Evolutionary conservation across 78 protist genomes (phyloP), one percentile per base, ranked within the genome.

Genomic region (Dictyostelium purpureum): DNA sequence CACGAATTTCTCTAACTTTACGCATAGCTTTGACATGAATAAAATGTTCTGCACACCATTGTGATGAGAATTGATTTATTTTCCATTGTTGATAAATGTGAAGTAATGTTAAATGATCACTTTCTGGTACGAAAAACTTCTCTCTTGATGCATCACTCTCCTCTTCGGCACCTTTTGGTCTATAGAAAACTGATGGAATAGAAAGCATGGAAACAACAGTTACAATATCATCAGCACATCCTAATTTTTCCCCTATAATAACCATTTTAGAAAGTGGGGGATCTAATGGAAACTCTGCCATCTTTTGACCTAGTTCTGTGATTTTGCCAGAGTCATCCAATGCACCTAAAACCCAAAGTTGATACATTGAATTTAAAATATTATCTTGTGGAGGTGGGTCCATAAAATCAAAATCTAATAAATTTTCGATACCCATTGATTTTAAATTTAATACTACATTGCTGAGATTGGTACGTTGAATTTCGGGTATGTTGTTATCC

Each of bases 341-440:
- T 37, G 99, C 99, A 11, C 99, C 99, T 26, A 99, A 79, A 9
- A 96, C 56, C 99, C 99, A 99, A 6, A 99, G 97, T 66, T 99
- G 99, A 81, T 96, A 97, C 98, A 98, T 92, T 47, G 98, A 79
- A 59, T 82, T 90, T 65, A 90, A 33, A 14, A 99, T 90, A 79
- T 88, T 98, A 6, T 98, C 99, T 77, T 89, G 83, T 31, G 99
- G 99, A 35, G 99, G 99, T 26, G 99, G 98, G 80, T 99, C 99
- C 99, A 99, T 98, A 66, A 99, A 99, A 74, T 98, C 97, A 77
- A 99, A 99, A 28, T 94, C 77, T 40, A 97, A 51, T 54, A 99
- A 71, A 95, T 99, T 74, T 43, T 91, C 61, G 47, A 98, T 94
- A 31, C 99, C 99, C 47, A 99, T 96, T 2, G 97, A 71, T 96